Evolutionary conservation across 78 protist genomes (phyloP), one percentile per base, ranked within the genome.

Genomic region (Salpingoeca rosetta): DNA sequence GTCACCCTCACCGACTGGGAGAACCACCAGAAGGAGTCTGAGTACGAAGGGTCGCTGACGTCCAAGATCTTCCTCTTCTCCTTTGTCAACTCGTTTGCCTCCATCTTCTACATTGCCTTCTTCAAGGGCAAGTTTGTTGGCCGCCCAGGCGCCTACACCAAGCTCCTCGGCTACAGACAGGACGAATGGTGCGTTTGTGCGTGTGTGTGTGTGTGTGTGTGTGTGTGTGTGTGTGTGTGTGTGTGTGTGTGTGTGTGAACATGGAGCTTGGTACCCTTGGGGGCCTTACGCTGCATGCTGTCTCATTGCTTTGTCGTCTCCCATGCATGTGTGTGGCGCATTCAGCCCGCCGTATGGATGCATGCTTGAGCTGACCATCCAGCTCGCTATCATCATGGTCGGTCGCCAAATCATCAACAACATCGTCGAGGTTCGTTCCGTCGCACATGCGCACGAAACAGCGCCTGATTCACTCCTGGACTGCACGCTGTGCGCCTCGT

Each of bases 41-140:
- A 85, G 41, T 90, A 39, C 72, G 80, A 88, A 31, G 73, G 82
- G 45, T 0, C 1, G 38, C 88, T 89, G 42, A 83, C 86, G n/a
- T 0, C 86, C 81, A 94, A 94, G 83, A 35, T 56, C 0, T 90
- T 90, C 73, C 39, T 88, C 42, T 94, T 94, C 81, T 90, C 91
- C 82, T 92, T 93, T 80, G 87, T 92, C 56, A 94, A 94, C 81
- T 51, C 83, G 31, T 93, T 86, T 86, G 42, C 89, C 22, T 77
- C 92, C 43, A 79, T 91, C 35, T 90, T 90, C 51, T 94, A 92
- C 88, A 87, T 92, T 41, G 91, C 94, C 25, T 94, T 94, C 79
- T 39, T 89, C 65, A 88, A 88, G 84, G 75, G 86, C 51, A 75
- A 81, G 57, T 38, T 80, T 51, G 0, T 0, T 0, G 80, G 73